Percentiles rank a stretch among this genome's conserved stretches.
These are phyloP conservation scores for Colletotrichum plurivorum DNA, from an alignment of 2,329 filamentous ascomycete genomes.

Conservation along the genomic window DNA sequence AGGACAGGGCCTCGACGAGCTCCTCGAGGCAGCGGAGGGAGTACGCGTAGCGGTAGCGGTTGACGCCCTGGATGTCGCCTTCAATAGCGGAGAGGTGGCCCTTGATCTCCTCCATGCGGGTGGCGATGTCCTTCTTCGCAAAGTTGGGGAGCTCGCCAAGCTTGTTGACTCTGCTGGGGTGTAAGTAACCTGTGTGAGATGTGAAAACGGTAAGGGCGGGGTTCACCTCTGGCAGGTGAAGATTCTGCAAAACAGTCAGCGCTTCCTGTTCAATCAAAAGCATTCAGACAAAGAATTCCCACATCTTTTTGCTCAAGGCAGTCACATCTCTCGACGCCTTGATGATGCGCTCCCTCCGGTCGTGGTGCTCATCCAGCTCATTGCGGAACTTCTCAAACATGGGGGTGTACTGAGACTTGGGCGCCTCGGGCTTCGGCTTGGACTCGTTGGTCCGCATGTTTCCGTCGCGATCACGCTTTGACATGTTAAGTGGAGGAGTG, in stretches of 20 bases:
- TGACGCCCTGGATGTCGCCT: constrained; percentile 82
- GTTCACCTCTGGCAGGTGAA: constrained; percentile 56
- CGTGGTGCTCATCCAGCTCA: constrained; percentile 94
- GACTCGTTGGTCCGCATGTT: constrained; percentile 58
- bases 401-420: constrained; percentile 66
- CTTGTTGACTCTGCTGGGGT: constrained; percentile 30
- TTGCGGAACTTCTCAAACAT: constrained; percentile 91
- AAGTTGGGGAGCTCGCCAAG: constrained; percentile 38
- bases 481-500: constrained; percentile 21
- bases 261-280: too few relatives aligned
- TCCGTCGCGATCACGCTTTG: constrained; percentile 69
- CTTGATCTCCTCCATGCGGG: constrained; percentile 79
- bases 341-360: constrained; percentile 89
- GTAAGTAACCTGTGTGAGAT: constrained; percentile 18
- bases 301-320: constrained; percentile 97
- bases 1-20: constrained; percentile 91
- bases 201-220: background rate
- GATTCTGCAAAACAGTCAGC: constrained; percentile 49
- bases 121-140: constrained; percentile 78
- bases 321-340: constrained; percentile 95
- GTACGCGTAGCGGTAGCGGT: constrained; percentile 84
- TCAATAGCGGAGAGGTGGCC: constrained; percentile 77
- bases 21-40: constrained; percentile 92
- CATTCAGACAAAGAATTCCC: constrained; percentile 45
- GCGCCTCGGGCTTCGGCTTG: constrained; percentile 48